Evolutionary conservation across 345 rosid species (phyloP).

Genomic region (Eucalyptus paniculata): DNA sequence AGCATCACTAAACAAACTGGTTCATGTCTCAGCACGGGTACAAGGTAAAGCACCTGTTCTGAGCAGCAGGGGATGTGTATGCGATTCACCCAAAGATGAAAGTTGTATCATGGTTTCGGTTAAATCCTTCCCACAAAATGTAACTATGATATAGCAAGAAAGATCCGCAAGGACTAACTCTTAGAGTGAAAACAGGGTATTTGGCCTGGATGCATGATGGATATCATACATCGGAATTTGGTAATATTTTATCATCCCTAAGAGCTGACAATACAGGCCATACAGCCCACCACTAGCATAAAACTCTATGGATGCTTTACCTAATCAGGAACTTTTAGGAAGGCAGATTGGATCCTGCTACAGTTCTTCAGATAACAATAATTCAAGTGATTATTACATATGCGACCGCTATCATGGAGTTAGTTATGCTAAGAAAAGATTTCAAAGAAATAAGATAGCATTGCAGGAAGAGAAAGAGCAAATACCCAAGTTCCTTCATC

Average conservation of each 20-base stretch:
- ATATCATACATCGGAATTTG: background rate
- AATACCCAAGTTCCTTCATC: slow-evolving; percentile 3
- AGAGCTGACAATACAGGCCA: background rate
- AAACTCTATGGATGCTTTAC: background rate
- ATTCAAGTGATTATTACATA: background rate
- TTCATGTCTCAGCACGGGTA: background rate
- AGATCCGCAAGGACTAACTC: background rate
- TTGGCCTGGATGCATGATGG: background rate
- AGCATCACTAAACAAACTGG: background rate
- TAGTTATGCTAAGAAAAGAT: background rate
- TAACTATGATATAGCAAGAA: background rate
- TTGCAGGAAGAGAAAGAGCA: background rate
- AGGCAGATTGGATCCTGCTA: background rate
- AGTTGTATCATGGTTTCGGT: background rate
- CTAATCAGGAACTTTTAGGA: background rate
- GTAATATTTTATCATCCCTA: background rate
- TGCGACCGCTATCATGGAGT: background rate
- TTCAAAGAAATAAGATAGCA: background rate
- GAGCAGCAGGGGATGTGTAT: background rate
- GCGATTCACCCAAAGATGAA: background rate
- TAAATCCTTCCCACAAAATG: background rate
- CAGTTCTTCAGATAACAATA: background rate
- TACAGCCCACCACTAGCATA: background rate
- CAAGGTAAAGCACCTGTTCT: background rate
- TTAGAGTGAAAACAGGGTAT: background rate